A percentile compares a stretch with the other conserved stretches of the same genome.
phyloP scores from a whole-genome alignment of 2,329 filamentous ascomycete species.

The Dothideomycetes sp. region DNA sequence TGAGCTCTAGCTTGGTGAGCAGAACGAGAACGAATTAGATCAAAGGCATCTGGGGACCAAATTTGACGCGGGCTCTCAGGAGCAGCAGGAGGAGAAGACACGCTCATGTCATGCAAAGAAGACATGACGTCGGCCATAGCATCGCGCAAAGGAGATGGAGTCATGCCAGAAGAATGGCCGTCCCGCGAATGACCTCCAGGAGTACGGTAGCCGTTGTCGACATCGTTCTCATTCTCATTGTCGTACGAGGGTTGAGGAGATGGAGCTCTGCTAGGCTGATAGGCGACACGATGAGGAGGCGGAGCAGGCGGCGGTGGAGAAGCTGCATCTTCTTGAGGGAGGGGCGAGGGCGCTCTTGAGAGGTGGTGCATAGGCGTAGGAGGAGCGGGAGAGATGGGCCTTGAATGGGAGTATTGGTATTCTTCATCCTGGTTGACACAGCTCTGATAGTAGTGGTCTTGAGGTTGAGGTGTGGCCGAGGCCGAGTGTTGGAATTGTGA shows the following conservation, averaged over 20 bases:
- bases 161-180: slow-evolving; percentile 61
- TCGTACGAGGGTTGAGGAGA: slow-evolving; percentile 31
- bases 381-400: slow-evolving; percentile 34
- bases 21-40: slow-evolving; percentile 41
- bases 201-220: slow-evolving; percentile 40
- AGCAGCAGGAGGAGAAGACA: slow-evolving; percentile 41
- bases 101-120: slow-evolving; percentile 77
- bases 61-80: slow-evolving; percentile 56
- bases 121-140: slow-evolving; percentile 99
- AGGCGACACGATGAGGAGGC: slow-evolving; percentile 60
- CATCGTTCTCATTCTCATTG: slow-evolving; percentile 15
- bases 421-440: slow-evolving; percentile 19
- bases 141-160: slow-evolving; percentile 82
- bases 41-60: slow-evolving; percentile 88
- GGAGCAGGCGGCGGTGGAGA: slow-evolving; percentile 78
- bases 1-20: slow-evolving; percentile 48
- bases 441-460: not conserved
- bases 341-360: slow-evolving; percentile 18
- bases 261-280: slow-evolving; percentile 41
- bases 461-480: not conserved
- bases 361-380: slow-evolving; percentile 29
- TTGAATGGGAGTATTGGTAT: slow-evolving; percentile 26
- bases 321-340: slow-evolving; percentile 35
- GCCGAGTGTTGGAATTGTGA: slow-evolving; percentile 24
- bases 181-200: slow-evolving; percentile 50